Evolutionary conservation across 805 yeast species (phyloP).

Genomic region (Starmerella roubikii): DNA sequence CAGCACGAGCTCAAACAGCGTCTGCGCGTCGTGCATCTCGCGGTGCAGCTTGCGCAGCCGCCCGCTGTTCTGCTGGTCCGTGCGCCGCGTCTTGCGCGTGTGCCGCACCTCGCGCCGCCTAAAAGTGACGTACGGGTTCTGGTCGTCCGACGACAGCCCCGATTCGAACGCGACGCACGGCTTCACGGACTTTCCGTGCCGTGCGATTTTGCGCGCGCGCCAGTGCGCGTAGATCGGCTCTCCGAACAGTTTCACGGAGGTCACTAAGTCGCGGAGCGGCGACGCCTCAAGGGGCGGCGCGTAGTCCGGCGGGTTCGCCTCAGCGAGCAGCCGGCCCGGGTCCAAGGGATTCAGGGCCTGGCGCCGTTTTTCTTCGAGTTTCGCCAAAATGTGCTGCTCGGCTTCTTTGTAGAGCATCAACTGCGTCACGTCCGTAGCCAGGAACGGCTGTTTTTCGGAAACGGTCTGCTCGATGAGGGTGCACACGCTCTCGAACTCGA

Average conservation of each 20-base stretch:
- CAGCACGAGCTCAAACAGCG: slow-evolving; percentile 53
- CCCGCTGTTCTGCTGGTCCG: slow-evolving; percentile 83
- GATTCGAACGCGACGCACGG: slow-evolving; percentile 77
- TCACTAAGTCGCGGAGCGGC: slow-evolving; percentile 17
- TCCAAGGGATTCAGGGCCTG: slow-evolving; percentile 40
- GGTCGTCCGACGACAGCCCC: slow-evolving; percentile 61
- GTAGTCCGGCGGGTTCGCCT: slow-evolving; percentile 18
- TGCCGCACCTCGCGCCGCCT: slow-evolving; percentile 90
- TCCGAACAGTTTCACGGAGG: slow-evolving; percentile 40
- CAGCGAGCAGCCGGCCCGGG: slow-evolving; percentile 23
- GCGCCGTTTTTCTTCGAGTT: slow-evolving; percentile 26
- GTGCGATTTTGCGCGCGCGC: slow-evolving; percentile 55
- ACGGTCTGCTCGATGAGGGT: slow-evolving; percentile 62
- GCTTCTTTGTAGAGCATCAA: slow-evolving; percentile 60
- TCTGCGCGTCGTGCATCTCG: slow-evolving; percentile 65
- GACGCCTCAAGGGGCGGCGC: slow-evolving; percentile 15
- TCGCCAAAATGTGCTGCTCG: slow-evolving; percentile 31
- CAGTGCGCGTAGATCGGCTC: slow-evolving; percentile 63
- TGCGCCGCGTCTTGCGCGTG: slow-evolving; percentile 89
- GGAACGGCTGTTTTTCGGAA: slow-evolving; percentile 73
- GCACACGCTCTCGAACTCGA: slow-evolving; percentile 71
- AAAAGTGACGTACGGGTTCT: slow-evolving; percentile 88
- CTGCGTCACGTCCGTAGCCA: slow-evolving; percentile 71
- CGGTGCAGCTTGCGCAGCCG: slow-evolving; percentile 57
- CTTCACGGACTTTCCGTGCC: slow-evolving; percentile 55